Percentiles rank a stretch among this genome's conserved stretches.
Conservation (phyloP, 192 early-diverging fungal species). For the Ambispora gerdemannii region DNA sequence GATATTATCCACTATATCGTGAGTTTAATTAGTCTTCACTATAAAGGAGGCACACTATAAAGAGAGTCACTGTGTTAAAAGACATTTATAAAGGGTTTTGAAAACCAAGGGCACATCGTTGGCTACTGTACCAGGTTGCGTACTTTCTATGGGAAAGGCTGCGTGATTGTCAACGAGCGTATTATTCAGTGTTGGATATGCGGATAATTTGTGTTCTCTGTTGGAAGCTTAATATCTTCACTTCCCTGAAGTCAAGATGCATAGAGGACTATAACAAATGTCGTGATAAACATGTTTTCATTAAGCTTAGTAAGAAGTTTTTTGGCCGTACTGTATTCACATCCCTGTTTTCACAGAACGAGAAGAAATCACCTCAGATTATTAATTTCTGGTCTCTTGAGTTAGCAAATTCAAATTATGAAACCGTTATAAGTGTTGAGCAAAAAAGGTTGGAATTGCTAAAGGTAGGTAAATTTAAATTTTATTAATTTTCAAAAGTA, state of each 20-base stretch:
- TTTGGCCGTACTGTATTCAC: constrained; percentile 10
- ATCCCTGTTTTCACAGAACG: not conserved
- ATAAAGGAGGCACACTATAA: no score
- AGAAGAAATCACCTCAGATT: not conserved
- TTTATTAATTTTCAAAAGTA: not conserved
- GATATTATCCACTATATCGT: no score
- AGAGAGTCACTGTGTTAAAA: no score
- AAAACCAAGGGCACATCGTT: constrained; percentile 21
- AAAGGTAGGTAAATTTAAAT: constrained; percentile 9
- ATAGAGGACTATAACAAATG: constrained; percentile 13
- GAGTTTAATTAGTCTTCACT: no score
- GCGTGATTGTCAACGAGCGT: constrained; percentile 13
- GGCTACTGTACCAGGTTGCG: constrained; percentile 5
- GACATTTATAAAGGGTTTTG: not conserved
- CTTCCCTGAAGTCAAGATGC: constrained; percentile 18
- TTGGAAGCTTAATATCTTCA: constrained; percentile 23
- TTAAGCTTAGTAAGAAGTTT: constrained; percentile 10
- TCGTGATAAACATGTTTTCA: constrained; percentile 20
- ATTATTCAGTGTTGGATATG: constrained; percentile 27
- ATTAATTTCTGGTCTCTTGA: constrained; percentile 14
- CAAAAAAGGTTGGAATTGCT: constrained; percentile 7
- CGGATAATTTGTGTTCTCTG: constrained; percentile 17
- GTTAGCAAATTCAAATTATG: constrained; percentile 2
- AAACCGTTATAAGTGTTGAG: constrained; percentile 4
- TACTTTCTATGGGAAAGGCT: constrained; percentile 28